Conservation (phyloP, 2,329 filamentous ascomycete genomes). For the Xylaria sp. region DNA sequence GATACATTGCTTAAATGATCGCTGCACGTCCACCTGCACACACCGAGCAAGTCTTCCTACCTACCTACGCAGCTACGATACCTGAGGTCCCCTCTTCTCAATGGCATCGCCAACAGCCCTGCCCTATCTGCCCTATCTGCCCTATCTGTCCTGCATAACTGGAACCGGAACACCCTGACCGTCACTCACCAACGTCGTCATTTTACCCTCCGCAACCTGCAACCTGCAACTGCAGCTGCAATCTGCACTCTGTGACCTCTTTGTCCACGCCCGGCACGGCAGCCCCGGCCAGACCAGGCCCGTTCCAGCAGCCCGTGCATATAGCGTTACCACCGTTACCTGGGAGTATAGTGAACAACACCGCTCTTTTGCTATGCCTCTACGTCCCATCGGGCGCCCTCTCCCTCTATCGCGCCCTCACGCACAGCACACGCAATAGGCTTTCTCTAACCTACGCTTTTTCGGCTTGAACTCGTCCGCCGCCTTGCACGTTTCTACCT, state of each 20-base stretch:
- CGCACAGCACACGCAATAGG: not conserved
- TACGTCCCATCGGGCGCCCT: not conserved
- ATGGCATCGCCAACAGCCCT: not conserved
- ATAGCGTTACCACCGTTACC: not conserved
- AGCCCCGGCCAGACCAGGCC: not conserved
- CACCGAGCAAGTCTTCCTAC: not conserved
- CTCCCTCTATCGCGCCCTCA: not conserved
- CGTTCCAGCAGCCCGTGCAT: not conserved
- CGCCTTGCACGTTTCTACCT: not conserved
- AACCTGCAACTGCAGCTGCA: no score
- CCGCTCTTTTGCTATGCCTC: not conserved
- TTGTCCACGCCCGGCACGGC: not conserved
- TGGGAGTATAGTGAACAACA: not conserved
- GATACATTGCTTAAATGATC: not conserved
- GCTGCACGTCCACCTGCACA: not conserved
- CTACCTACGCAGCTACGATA: no score
- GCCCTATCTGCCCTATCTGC: not conserved
- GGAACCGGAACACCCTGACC: not conserved
- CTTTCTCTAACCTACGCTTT: not conserved
- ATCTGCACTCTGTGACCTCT: not conserved
- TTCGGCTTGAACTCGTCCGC: not conserved
- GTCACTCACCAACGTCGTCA: not conserved
- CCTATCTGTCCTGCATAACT: not conserved
- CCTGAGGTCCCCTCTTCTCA: no score
- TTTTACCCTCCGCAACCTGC: not conserved